Evolutionary conservation across 139 green algal genomes (phyloP), one percentile per base, ranked within the genome.

Genomic region (Tetratostichococcus sp.): DNA sequence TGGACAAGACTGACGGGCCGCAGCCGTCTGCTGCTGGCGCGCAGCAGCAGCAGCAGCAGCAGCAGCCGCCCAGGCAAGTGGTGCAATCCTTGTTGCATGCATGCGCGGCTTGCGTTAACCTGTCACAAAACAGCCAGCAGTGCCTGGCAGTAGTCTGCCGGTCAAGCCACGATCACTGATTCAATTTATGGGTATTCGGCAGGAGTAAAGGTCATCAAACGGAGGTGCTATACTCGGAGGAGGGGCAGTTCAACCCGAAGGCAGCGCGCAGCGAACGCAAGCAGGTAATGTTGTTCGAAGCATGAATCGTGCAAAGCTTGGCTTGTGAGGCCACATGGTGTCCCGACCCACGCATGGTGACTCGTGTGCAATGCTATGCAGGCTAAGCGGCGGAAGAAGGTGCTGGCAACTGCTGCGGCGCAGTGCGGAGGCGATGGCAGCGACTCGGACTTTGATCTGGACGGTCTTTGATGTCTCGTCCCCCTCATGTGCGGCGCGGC

Each of bases 171-270:
- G n/a, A n/a, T n/a, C n/a, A n/a, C n/a, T n/a, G 39, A 50, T 50
- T 6, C 39, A 11, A 50, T 50, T 6, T 65, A 65, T 57, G 58
- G 67, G 43, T 26, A 33, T 33, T 67, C 71, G 42, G 19, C 67
- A 30, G 50, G 76, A 0, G 1, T 33, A 23, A 30, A 3, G 35
- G 43, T 58, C 30, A 32, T 21, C 88, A 93, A 74, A 83, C 88
- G 39, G 78, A 77, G 22, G 50, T 81, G 68, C 84, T 97, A 66
- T 97, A 95, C 70, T 65, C 23, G 31, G 86, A 93, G 65, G 80
- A 86, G 2, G 92, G 92, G 28, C 91, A 96, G 80, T 90, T 89
- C 82, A 96, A 97, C 78, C 93, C 93, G 1, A 84, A 91, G 26
- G 78, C 75, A 1, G 90, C 86, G 5, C 80, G 82, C 23, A 79